Evolutionary conservation across 495 filamentous ascomycete genomes (phyloP).

Genomic region (Hyaloscypha finlandica): DNA sequence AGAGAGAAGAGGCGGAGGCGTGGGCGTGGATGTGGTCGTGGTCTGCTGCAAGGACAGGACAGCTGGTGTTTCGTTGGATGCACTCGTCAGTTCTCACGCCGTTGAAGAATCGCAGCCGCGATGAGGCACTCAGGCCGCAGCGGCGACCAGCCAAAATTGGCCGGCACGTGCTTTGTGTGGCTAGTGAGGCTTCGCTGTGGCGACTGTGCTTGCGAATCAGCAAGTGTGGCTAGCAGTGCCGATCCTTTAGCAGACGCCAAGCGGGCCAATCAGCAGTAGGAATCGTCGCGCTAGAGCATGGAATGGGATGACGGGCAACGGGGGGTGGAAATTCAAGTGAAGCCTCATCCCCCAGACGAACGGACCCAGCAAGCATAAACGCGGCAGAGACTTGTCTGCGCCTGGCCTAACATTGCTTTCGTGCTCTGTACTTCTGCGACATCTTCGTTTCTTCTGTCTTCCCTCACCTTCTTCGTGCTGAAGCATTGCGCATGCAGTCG

Average conservation of each 20-base stretch:
- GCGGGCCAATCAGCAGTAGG: background rate
- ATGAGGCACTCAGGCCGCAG: background rate
- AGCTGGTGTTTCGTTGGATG: conserved; percentile 19
- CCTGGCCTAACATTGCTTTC: background rate
- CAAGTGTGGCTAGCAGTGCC: background rate
- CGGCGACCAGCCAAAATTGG: background rate
- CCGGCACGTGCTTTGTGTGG: background rate
- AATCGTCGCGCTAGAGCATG: too few relatives aligned
- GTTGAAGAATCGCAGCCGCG: background rate
- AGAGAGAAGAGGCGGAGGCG: background rate
- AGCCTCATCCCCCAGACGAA: background rate
- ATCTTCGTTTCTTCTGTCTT: background rate
- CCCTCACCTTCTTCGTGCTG: background rate
- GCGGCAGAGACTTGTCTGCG: background rate
- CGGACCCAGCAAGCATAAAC: background rate
- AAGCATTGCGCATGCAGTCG: conserved; percentile 1
- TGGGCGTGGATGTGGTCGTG: conserved; percentile 7
- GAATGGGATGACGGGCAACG: background rate
- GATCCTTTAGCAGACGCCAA: background rate
- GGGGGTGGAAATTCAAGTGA: background rate
- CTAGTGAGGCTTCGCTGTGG: background rate
- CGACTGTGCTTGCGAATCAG: too few relatives aligned
- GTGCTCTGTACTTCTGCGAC: background rate
- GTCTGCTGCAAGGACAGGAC: conserved; percentile 7
- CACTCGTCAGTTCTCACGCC: background rate